A percentile compares a stretch with the other conserved stretches of the same genome.
phyloP scores from a whole-genome alignment of 2,329 filamentous ascomycete genomes.

The Trichoderma lentiforme region DNA sequence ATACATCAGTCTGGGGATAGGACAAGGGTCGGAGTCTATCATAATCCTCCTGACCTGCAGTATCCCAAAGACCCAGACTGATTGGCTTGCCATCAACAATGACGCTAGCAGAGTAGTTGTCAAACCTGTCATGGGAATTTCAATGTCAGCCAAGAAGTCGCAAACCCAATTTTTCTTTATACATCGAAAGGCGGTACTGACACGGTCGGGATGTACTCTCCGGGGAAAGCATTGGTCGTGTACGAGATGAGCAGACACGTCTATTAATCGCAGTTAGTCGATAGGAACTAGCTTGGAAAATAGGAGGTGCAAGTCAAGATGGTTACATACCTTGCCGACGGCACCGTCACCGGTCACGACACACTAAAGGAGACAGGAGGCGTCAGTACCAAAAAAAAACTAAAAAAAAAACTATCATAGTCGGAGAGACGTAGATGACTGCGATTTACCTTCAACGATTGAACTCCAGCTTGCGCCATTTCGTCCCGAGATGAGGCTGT shows the following conservation, averaged over 20 bases:
- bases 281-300: neutral
- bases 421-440: neutral
- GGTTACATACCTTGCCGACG: conserved; percentile 77
- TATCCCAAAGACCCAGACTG: conserved; percentile 97
- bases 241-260: conserved; percentile 99
- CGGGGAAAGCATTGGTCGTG: conserved; percentile 99
- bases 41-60: conserved; percentile 97
- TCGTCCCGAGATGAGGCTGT: conserved; percentile 28
- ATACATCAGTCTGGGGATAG: conserved; percentile 97
- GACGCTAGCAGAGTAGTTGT: conserved; percentile 98
- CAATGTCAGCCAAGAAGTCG: conserved; percentile 21
- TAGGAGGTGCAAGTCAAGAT: conserved; percentile 13
- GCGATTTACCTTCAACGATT: conserved; percentile 76
- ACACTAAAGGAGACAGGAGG: conserved; percentile 59
- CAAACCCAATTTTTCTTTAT: conserved; percentile 8
- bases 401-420: neutral
- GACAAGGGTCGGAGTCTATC: conserved; percentile 91
- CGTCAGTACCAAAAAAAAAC: conserved; percentile 24
- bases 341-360: conserved; percentile 99
- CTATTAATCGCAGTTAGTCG: conserved; percentile 45
- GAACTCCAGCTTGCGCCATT: conserved; percentile 79
- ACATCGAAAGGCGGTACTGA: conserved; percentile 45
- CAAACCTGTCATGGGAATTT: conserved; percentile 62
- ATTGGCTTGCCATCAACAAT: conserved; percentile 99
- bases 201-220: conserved; percentile 99